Base-by-base conservation (phyloP, 108 stramenopile species). In the Thalassiosira profunda region DNA sequence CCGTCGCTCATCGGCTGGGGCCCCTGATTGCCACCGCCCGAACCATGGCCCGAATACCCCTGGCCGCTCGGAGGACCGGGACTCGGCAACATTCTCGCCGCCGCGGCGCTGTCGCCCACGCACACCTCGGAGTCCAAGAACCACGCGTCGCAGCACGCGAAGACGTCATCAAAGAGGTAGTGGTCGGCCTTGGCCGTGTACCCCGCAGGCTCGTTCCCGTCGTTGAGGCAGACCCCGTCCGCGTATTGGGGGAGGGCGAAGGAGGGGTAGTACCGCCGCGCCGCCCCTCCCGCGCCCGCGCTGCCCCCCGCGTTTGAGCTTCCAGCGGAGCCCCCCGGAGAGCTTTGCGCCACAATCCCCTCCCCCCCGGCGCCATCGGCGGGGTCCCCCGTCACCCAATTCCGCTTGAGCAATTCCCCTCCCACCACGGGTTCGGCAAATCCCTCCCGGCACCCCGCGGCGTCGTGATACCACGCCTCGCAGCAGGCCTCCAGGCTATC, bases 231-330 rank as follows among this genome's bases (percentile, higher is more conserved):
- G 1, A 67, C 75, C 28, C 75, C 75, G 29, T 67, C 44, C 45
- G 75, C 55, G 26, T 76, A 53, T 14, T 29, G 18, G 8, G n/a
- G 14, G 36, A 67, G 55, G 43, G 67, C 35, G 24, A 76, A 68
- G 15, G 75, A 68, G 33, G 75, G 75, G 20, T 76, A 76, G 28
- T 34, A 67, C 47, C n/a, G n/a, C n/a, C n/a, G n/a, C n/a, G n/a
- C n/a, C n/a, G n/a, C n/a, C n/a, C n/a, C n/a, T n/a, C n/a, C n/a
- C n/a, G n/a, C n/a, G n/a, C n/a, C n/a, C n/a, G n/a, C n/a, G n/a
- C n/a, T n/a, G n/a, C n/a, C n/a, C n/a, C n/a, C n/a, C n/a, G n/a
- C n/a, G n/a, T n/a, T n/a, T n/a, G n/a, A n/a, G n/a, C n/a, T n/a
- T n/a, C n/a, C n/a, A n/a, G n/a, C n/a, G n/a, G n/a, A n/a, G n/a